phyloP scores from a whole-genome alignment of 257 asterid species.

The Capsicum pubescens region DNA sequence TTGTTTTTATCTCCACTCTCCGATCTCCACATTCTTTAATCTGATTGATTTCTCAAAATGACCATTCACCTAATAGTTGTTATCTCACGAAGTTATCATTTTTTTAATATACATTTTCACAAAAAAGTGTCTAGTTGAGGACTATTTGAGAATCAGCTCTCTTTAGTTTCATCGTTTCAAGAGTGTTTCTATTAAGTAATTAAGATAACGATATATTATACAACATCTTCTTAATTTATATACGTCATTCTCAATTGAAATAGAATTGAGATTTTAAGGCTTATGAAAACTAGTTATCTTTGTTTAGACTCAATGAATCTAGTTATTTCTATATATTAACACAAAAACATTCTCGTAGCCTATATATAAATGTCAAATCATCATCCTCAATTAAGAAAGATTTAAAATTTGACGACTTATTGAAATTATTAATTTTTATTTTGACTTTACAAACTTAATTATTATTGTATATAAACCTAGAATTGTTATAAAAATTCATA shows the following conservation, averaged over 20 bases:
- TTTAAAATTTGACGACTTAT: neutral
- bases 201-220: neutral
- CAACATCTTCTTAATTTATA: neutral
- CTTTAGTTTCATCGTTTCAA: neutral
- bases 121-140: no score
- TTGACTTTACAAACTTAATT: neutral
- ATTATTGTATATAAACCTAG: neutral
- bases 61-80: no score
- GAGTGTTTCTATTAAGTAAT: neutral
- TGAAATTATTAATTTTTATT: neutral
- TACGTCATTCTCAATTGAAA: neutral
- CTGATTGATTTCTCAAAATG: no score
- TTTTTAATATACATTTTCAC: no score
- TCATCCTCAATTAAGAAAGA: neutral
- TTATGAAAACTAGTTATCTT: neutral
- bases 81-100: no score
- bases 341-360: no score
- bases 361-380: neutral
- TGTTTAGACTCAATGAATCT: fast-evolving
- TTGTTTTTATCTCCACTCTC: no score
- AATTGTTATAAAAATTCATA: neutral
- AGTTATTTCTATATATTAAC: neutral
- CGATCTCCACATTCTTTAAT: no score
- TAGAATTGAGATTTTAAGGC: neutral
- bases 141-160: neutral